A percentile compares a stretch with the other conserved stretches of the same genome.
Evolutionary conservation across 2,329 filamentous ascomycete genomes (phyloP).

Genomic region (Myriosclerotinia duriaeana): DNA sequence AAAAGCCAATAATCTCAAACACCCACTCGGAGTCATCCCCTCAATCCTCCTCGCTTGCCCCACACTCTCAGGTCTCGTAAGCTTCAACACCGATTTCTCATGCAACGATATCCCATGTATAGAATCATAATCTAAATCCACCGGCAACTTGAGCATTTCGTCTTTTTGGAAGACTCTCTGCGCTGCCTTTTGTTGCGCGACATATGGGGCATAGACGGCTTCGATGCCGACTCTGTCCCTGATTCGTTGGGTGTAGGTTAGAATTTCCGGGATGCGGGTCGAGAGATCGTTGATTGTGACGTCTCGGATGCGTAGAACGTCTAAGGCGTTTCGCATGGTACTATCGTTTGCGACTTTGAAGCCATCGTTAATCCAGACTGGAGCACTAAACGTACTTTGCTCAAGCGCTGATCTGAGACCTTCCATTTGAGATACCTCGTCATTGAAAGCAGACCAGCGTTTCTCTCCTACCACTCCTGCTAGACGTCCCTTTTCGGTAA

Average conservation of each 20-base stretch:
- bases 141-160: constrained; percentile 70
- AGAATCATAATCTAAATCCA: constrained; percentile 71
- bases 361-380: constrained; percentile 67
- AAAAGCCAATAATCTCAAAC: constrained; percentile 60
- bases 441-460: constrained; percentile 71
- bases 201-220: constrained; percentile 82
- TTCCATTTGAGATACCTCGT: constrained; percentile 65
- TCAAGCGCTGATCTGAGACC: constrained; percentile 63
- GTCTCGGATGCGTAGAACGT: constrained; percentile 70
- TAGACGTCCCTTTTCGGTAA: constrained; percentile 74
- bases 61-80: constrained; percentile 76
- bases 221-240: constrained; percentile 74
- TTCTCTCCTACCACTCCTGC: constrained; percentile 76
- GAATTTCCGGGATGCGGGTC: constrained; percentile 56
- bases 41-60: constrained; percentile 88
- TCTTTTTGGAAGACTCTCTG: constrained; percentile 71
- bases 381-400: constrained; percentile 56
- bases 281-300: constrained; percentile 59
- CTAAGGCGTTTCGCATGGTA: constrained; percentile 68
- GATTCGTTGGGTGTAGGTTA: constrained; percentile 57
- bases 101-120: constrained; percentile 76
- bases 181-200: constrained; percentile 67
- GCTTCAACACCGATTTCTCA: constrained; percentile 69
- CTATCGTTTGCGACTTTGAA: constrained; percentile 68
- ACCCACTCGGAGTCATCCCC: constrained; percentile 65